Percentiles rank a stretch among this genome's conserved stretches.
These are phyloP conservation scores for Curvularia hawaiiensis DNA, from an alignment of 2,329 filamentous ascomycete species.

Conservation along the genomic window DNA sequence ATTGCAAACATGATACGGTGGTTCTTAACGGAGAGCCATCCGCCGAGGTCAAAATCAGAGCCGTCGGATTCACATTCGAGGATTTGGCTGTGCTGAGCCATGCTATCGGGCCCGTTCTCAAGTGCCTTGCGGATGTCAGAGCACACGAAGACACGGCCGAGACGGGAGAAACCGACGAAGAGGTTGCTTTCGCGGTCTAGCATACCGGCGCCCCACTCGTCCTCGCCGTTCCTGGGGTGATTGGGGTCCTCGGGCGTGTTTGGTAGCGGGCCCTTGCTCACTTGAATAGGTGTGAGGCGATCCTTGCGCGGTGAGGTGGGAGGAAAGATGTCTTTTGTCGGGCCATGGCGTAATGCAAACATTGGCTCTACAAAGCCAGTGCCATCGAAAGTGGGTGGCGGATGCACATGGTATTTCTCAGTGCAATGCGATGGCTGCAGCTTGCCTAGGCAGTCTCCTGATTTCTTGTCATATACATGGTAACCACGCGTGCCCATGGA, in stretches of 20 bases:
- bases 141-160: slow-evolving; percentile 9
- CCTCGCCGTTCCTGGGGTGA: neutral
- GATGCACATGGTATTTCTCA: slow-evolving; percentile 6
- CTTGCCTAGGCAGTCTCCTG: slow-evolving; percentile 4
- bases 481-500: slow-evolving; percentile 13
- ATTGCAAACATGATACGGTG: slow-evolving; percentile 12
- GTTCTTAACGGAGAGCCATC: slow-evolving; percentile 8
- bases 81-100: slow-evolving; percentile 3
- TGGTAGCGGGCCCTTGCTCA: slow-evolving; percentile 5
- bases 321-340: slow-evolving; percentile 3
- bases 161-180: slow-evolving; percentile 11
- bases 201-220: slow-evolving; percentile 17
- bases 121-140: slow-evolving; percentile 10
- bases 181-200: slow-evolving; percentile 12
- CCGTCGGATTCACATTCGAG: slow-evolving; percentile 10
- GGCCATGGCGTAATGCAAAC: neutral
- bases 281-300: slow-evolving; percentile 4
- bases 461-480: slow-evolving; percentile 13
- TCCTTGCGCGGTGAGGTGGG: slow-evolving; percentile 4
- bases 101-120: neutral
- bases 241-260: slow-evolving; percentile 2
- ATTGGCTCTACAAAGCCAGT: neutral
- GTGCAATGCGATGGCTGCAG: slow-evolving; percentile 12
- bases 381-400: neutral
- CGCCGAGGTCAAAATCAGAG: slow-evolving; percentile 4